Evolutionary conservation across 495 filamentous ascomycete species (phyloP).

Genomic region (Trichodelitschia bisporula): DNA sequence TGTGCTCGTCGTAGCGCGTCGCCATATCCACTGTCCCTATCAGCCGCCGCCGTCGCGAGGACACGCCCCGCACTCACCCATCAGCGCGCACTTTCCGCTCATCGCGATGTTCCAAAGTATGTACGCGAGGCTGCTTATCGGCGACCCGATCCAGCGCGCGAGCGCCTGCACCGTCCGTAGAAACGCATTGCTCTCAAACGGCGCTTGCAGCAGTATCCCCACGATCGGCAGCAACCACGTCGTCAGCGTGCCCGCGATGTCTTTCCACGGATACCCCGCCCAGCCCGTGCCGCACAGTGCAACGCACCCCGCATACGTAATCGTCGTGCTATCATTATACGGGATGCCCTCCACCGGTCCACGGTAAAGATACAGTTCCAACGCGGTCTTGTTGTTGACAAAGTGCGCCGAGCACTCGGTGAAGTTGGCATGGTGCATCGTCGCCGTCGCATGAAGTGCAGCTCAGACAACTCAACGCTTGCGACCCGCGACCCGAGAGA

Average conservation of each 20-base stretch:
- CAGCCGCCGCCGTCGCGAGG: too few species aligned
- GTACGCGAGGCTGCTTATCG: constrained; percentile 17
- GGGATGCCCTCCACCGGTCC: constrained; percentile 6
- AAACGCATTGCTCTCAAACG: constrained; percentile 22
- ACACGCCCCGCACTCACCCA: constrained; percentile 5
- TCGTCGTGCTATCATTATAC: constrained; percentile 6
- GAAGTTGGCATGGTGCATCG: too few species aligned
- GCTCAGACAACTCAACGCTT: too few species aligned
- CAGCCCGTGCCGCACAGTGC: constrained; percentile 12
- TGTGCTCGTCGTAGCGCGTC: constrained; percentile 8
- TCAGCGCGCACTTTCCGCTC: constrained; percentile 20
- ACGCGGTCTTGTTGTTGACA: constrained; percentile 2
- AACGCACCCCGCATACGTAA: constrained; percentile 11
- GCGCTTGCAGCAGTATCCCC: constrained; percentile 21
- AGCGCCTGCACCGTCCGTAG: constrained; percentile 15
- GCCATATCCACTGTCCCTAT: constrained; percentile 18
- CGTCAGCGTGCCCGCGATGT: constrained; percentile 16
- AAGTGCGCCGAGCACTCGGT: constrained; percentile 7
- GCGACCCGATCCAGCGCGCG: constrained; percentile 17
- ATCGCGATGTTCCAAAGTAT: constrained; percentile 25
- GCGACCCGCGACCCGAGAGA: too few species aligned
- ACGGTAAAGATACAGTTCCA: constrained; percentile 5
- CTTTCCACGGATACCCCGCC: constrained; percentile 14
- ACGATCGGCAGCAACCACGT: constrained; percentile 23
- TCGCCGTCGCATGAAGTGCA: too few species aligned